Percentiles rank a stretch among this genome's conserved stretches.
phyloP scores from a whole-genome alignment of 2,329 filamentous ascomycete genomes.

The Arthrinium phaeospermum region DNA sequence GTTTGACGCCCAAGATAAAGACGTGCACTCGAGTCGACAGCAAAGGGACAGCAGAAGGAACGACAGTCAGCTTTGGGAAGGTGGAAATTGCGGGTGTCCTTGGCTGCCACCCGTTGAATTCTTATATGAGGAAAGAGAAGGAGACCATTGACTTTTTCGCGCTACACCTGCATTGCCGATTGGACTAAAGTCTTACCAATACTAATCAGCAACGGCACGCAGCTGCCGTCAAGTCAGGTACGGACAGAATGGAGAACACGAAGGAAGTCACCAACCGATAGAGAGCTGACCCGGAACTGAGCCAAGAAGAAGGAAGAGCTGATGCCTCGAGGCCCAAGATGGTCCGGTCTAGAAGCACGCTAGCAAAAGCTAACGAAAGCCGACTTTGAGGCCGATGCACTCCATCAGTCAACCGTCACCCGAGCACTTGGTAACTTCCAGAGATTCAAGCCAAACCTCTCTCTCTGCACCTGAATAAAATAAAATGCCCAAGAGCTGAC shows the following conservation, averaged over 20 bases:
- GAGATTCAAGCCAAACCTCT: no score
- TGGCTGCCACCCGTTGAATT: background rate
- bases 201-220: background rate
- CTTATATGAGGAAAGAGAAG: background rate
- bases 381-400: background rate
- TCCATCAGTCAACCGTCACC: background rate
- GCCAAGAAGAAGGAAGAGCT: background rate
- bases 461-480: no score
- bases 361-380: background rate
- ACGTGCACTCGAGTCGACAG: background rate
- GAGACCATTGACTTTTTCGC: background rate
- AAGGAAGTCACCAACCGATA: slow-evolving; percentile 2
- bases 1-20: background rate
- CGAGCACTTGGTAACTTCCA: background rate
- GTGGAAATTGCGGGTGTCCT: slow-evolving; percentile 1
- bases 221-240: background rate
- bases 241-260: background rate
- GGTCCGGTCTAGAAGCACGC: background rate
- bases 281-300: background rate
- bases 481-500: background rate
- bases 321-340: background rate
- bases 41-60: background rate
- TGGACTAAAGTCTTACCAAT: background rate
- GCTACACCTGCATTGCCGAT: background rate
- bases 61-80: background rate